Evolutionary conservation across 2,329 filamentous ascomycete species (phyloP), one percentile per base, ranked within the genome.

Genomic region (Penicillium polonicum): DNA sequence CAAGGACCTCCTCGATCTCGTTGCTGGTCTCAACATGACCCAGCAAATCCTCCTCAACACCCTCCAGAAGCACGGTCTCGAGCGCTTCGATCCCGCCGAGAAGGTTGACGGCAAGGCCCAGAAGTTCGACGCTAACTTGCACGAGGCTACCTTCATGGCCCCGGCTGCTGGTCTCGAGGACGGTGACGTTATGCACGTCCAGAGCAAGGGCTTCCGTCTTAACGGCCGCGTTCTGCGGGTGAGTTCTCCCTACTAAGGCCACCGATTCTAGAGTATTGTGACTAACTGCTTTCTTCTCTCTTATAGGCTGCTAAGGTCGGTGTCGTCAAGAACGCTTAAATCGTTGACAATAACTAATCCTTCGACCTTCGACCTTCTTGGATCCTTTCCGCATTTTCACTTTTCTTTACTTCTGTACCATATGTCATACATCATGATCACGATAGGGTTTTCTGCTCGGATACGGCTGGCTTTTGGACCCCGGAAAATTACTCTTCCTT

Each of bases 81-180:
- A 96, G 82, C 84, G 92, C 66, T 91, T 96, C 74, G 87, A 92
- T 73, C 93, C 94, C 19, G 77, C 75, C 56, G 76, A 78, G 63
- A 64, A 60, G 38, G 58, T 69, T 5, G 73, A 76, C 1, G 80
- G 80, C 36, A 80, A 85, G 64, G 84, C 86, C 68, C 88, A 94
- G 74, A 92, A 91, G 78, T 99, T 99, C 82, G 89, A 99, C 80
- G 92, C 94, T 65, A 97, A 97, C 78, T 84, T 90, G 77, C 94
- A 97, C 76, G 94, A 99, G 82, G 94, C 94, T 38, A 94, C 91
- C 23, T 97, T 97, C 79, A 92, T 95, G 88, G 87, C 91, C 10
- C 91, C 92, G 43, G 86, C 91, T 80, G 84, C 87, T 52, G 92
- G 86, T 66, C 95, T 96, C 83, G 89, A 96, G 76, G 87, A 97